A percentile compares a stretch with the other conserved stretches of the same genome.
Evolutionary conservation across 164 flowering plant genomes (phyloP).

Genomic region (Macadamia integrifolia): DNA sequence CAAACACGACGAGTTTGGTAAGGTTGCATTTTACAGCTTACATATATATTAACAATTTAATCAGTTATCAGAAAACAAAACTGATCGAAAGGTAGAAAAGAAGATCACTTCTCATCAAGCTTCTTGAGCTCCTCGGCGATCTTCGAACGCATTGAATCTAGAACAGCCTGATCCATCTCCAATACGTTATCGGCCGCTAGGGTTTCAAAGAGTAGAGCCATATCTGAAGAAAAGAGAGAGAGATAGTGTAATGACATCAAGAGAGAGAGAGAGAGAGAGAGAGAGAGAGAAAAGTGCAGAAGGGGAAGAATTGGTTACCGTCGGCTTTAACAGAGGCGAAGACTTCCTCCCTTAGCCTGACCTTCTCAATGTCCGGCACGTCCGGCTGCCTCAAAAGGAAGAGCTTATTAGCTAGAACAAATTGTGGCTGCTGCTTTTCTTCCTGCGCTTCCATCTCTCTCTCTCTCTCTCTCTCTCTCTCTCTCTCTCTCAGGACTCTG

Average conservation of each 20-base stretch:
- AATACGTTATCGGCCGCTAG: slow-evolving; percentile 47
- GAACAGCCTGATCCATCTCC: slow-evolving; percentile 55
- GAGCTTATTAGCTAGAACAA: slow-evolving; percentile 62
- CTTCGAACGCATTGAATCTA: slow-evolving; percentile 70
- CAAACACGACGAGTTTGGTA: not conserved
- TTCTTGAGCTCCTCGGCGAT: slow-evolving; percentile 76
- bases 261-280: too few species aligned
- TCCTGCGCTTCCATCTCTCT: slow-evolving; percentile 61
- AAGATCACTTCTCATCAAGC: slow-evolving; percentile 83
- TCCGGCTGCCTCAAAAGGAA: slow-evolving; percentile 78
- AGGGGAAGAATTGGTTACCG: slow-evolving; percentile 29
- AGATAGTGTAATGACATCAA: not conserved
- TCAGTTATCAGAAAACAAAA: not conserved
- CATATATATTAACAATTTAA: not conserved
- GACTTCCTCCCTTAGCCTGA: slow-evolving; percentile 74
- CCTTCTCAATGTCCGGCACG: slow-evolving; percentile 84
- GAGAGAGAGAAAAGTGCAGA: not conserved
- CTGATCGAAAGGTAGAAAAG: not conserved
- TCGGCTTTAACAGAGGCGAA: slow-evolving; percentile 46
- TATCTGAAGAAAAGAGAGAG: slow-evolving; percentile 43
- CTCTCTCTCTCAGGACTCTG: too few species aligned
- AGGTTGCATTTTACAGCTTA: not conserved
- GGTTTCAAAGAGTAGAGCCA: slow-evolving; percentile 79
- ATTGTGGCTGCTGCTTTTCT: slow-evolving; percentile 62
- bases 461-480: not conserved